A percentile compares a stretch with the other conserved stretches of the same genome.
These are phyloP conservation scores for Hawksworthiomyces lignivorus DNA, from an alignment of 2,329 filamentous ascomycete genomes.

Conservation along the genomic window DNA sequence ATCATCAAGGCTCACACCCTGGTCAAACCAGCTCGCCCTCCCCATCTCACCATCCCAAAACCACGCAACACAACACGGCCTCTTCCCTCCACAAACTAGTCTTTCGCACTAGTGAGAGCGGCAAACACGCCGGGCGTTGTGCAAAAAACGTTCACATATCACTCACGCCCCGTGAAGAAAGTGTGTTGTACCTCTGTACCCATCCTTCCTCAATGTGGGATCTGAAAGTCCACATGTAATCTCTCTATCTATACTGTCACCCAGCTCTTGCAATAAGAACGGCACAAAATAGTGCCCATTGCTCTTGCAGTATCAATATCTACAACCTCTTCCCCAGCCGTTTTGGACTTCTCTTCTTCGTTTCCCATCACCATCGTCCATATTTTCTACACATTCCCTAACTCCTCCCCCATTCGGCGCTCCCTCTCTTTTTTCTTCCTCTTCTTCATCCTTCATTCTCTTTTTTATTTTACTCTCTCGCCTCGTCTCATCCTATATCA, in stretches of 20 bases:
- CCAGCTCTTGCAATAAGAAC: background rate
- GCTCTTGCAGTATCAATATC: constrained; percentile 11
- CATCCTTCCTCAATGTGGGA: no score
- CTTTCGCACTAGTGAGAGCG: constrained; percentile 6
- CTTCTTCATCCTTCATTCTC: constrained; percentile 1
- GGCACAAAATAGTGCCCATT: background rate
- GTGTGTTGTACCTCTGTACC: background rate
- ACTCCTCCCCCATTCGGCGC: background rate
- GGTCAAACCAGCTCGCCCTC: background rate
- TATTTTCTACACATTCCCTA: constrained; percentile 1
- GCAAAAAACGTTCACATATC: constrained; percentile 12
- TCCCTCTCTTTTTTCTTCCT: constrained; percentile 4
- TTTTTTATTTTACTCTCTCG: background rate
- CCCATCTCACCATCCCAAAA: constrained; percentile 9
- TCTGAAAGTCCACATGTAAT: no score
- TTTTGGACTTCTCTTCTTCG: constrained; percentile 1
- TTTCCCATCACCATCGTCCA: background rate
- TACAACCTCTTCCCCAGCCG: constrained; percentile 10
- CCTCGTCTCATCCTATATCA: background rate
- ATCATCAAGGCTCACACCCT: constrained; percentile 12
- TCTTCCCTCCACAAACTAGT: constrained; percentile 6
- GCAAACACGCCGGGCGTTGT: constrained; percentile 11
- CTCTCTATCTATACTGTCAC: no score
- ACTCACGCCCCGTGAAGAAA: background rate
- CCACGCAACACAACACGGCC: constrained; percentile 11